These are phyloP conservation scores for Cyclotella kingstonii DNA, from an alignment of 108 stramenopile genomes.

Conservation along the genomic window DNA sequence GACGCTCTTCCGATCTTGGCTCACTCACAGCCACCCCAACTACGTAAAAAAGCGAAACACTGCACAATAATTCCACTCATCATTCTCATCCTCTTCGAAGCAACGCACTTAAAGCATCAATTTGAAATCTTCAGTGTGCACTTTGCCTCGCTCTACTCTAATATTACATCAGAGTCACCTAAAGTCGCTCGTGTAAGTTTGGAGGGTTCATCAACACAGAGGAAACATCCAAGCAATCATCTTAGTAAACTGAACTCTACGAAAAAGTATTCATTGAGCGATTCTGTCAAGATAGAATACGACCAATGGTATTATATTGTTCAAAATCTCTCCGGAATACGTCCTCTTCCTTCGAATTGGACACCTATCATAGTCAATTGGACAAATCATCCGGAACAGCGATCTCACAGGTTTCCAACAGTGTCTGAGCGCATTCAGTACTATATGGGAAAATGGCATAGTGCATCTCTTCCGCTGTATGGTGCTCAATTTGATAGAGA, in stretches of 20 bases:
- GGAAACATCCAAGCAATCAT: background rate
- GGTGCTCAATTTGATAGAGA: constrained; percentile 27
- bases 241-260: background rate
- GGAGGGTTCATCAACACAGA: background rate
- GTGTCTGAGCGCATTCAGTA: constrained; percentile 33
- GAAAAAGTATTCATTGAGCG: constrained; percentile 14
- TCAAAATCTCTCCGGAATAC: constrained; percentile 29
- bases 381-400: constrained; percentile 18
- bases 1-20: too few relatives aligned
- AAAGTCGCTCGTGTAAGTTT: background rate
- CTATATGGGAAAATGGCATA: constrained; percentile 48
- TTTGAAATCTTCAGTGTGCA: background rate
- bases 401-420: constrained; percentile 36
- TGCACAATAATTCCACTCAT: background rate
- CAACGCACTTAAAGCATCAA: background rate
- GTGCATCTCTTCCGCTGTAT: constrained; percentile 33
- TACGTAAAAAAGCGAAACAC: too few relatives aligned
- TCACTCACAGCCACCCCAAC: too few relatives aligned
- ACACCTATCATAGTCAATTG: constrained; percentile 21
- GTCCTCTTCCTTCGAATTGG: constrained; percentile 22
- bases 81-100: constrained; percentile 2
- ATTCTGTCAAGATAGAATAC: constrained; percentile 26
- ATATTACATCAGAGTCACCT: background rate
- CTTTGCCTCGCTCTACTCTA: too few relatives aligned
- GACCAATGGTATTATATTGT: constrained; percentile 27